These are phyloP conservation scores for Neonectria sp. DNA, from an alignment of 2,329 filamentous ascomycete genomes.

Conservation along the genomic window DNA sequence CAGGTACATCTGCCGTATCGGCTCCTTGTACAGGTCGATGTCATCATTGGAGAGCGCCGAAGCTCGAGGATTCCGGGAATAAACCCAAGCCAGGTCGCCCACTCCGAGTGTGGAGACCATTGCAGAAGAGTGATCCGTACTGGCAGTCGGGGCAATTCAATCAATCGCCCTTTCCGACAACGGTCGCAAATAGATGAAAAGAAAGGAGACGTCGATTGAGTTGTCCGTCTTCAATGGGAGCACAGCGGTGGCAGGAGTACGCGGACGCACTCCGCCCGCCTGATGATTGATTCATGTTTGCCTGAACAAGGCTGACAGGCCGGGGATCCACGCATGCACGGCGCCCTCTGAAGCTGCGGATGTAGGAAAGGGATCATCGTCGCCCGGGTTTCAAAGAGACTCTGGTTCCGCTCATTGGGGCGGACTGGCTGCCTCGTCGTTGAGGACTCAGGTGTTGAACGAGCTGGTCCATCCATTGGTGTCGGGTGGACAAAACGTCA, in stretches of 20 bases:
- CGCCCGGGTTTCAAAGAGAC: no score
- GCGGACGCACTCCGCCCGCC: background rate
- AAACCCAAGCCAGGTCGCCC: background rate
- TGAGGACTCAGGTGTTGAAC: background rate
- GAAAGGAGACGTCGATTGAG: background rate
- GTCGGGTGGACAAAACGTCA: background rate
- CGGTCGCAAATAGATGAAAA: background rate
- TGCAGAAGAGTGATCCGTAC: background rate
- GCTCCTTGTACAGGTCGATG: conserved; percentile 15
- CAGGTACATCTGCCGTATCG: conserved; percentile 15
- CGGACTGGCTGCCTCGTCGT: no score
- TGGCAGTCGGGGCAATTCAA: no score
- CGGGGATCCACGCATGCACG: background rate
- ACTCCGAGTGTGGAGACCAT: background rate
- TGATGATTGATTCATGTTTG: background rate
- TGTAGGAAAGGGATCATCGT: background rate
- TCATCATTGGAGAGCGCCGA: conserved; percentile 7
- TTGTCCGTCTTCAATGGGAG: background rate
- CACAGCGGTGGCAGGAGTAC: background rate
- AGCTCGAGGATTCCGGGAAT: conserved; percentile 2
- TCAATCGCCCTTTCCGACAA: background rate
- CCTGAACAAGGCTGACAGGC: background rate
- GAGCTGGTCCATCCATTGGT: background rate
- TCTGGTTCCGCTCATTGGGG: no score
- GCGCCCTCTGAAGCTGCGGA: background rate